Percentiles rank a stretch among this genome's conserved stretches.
These are phyloP conservation scores for Odontarrhena argentea DNA, from an alignment of 345 rosid genomes.

Conservation along the genomic window DNA sequence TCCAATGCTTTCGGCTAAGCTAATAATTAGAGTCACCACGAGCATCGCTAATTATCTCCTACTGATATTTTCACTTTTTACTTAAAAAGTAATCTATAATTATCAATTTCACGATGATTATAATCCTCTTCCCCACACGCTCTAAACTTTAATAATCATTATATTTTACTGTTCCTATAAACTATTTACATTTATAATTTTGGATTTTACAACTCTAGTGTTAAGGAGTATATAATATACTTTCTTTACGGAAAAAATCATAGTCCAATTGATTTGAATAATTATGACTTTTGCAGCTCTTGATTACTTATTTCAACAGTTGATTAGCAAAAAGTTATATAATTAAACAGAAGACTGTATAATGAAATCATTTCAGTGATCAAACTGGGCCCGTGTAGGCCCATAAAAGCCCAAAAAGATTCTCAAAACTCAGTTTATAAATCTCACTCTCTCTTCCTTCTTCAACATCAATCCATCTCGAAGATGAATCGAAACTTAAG, in stretches of 20 bases:
- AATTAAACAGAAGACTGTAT: slow-evolving; percentile 26
- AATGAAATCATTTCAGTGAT: slow-evolving; percentile 27
- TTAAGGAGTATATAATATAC: too few species aligned
- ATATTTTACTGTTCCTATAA: background rate
- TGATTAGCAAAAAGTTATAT: background rate
- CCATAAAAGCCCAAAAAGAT: slow-evolving; percentile 31
- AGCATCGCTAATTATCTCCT: slow-evolving; percentile 31
- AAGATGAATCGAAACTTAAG: slow-evolving; percentile 55
- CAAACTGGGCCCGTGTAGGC: slow-evolving; percentile 26
- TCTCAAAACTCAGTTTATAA: slow-evolving; percentile 5
- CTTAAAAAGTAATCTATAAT: slow-evolving; percentile 16
- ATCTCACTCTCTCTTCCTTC: slow-evolving; percentile 3
- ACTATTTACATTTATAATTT: slow-evolving; percentile 17
- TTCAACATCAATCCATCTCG: background rate
- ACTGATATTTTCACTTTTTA: slow-evolving; percentile 32
- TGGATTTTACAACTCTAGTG: background rate
- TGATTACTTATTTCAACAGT: slow-evolving; percentile 3
- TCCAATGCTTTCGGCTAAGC: slow-evolving; percentile 46
- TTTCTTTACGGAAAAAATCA: background rate
- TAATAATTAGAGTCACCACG: slow-evolving; percentile 37
- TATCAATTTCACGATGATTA: slow-evolving; percentile 10
- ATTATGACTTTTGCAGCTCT: slow-evolving; percentile 21
- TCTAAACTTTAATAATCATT: background rate
- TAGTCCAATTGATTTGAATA: slow-evolving; percentile 12
- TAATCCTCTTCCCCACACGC: background rate